Conservation (phyloP, 345 rosid genomes). For the Jatropha curcas region DNA sequence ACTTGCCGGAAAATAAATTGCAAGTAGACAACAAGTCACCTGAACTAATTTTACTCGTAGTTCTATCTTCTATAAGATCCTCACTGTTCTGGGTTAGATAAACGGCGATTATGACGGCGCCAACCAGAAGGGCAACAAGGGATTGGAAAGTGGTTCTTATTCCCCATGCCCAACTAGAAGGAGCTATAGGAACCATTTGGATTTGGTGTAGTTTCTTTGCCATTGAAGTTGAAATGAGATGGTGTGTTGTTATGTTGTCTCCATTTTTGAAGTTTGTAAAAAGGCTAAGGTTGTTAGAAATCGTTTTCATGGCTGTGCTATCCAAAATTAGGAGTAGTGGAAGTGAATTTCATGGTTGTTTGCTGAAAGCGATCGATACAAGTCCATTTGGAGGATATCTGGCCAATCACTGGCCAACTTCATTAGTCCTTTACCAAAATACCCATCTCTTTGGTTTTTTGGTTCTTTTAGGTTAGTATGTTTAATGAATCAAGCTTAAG, state of each 20-base stretch:
- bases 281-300: constrained; percentile 25
- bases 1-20: constrained; percentile 29
- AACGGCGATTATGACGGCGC: constrained; percentile 44
- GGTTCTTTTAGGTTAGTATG: no score
- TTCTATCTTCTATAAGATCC: constrained; percentile 12
- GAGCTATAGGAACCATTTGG: constrained; percentile 11
- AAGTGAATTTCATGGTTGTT: constrained; percentile 23
- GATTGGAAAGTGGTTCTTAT: constrained; percentile 60
- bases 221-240: constrained; percentile 22
- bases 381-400: no score
- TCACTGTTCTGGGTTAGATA: constrained; percentile 43
- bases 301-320: constrained; percentile 10
- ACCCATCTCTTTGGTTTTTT: constrained; percentile 3
- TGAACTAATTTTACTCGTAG: background rate
- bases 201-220: constrained; percentile 48
- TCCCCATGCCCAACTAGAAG: constrained; percentile 41
- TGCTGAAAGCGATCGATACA: constrained; percentile 28
- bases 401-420: background rate
- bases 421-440: constrained; percentile 21
- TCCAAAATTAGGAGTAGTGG: constrained; percentile 22
- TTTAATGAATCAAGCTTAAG: no score
- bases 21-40: constrained; percentile 20
- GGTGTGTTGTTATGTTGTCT: background rate
- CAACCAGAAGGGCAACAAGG: constrained; percentile 58
- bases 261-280: constrained; percentile 24